These are phyloP conservation scores for Globisporangium viniferum DNA, from an alignment of 352 stramenopile genomes.

Conservation along the genomic window DNA sequence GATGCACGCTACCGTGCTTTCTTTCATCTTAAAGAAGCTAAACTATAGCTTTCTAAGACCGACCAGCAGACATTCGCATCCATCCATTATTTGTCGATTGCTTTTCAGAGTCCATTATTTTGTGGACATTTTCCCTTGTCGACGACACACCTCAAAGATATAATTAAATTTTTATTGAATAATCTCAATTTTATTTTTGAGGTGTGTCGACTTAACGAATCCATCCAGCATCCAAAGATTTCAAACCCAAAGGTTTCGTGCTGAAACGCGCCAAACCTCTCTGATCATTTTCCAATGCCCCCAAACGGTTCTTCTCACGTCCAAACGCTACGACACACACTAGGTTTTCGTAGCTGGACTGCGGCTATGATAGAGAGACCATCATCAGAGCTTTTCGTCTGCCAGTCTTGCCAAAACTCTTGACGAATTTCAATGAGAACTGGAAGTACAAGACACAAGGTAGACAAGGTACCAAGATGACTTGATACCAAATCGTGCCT, in stretches of 20 bases:
- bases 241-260: too few relatives aligned
- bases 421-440: not conserved
- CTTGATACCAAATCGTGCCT: not conserved
- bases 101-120: not conserved
- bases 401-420: not conserved
- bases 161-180: too few relatives aligned
- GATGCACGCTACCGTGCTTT: not conserved
- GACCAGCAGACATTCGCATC: not conserved
- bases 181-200: too few relatives aligned
- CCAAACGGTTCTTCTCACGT: too few relatives aligned
- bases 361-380: not conserved
- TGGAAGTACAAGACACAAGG: not conserved
- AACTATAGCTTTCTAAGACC: too few relatives aligned
- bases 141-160: too few relatives aligned
- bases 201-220: too few relatives aligned
- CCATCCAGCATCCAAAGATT: too few relatives aligned
- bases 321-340: too few relatives aligned
- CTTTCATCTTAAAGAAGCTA: not conserved
- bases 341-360: not conserved
- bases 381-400: not conserved
- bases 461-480: not conserved
- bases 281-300: too few relatives aligned
- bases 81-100: not conserved
- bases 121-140: too few relatives aligned
- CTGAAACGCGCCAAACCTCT: too few relatives aligned